These are phyloP conservation scores for Cyamopsis tetragonoloba DNA, from an alignment of 306 rosid genomes.

Conservation along the genomic window DNA sequence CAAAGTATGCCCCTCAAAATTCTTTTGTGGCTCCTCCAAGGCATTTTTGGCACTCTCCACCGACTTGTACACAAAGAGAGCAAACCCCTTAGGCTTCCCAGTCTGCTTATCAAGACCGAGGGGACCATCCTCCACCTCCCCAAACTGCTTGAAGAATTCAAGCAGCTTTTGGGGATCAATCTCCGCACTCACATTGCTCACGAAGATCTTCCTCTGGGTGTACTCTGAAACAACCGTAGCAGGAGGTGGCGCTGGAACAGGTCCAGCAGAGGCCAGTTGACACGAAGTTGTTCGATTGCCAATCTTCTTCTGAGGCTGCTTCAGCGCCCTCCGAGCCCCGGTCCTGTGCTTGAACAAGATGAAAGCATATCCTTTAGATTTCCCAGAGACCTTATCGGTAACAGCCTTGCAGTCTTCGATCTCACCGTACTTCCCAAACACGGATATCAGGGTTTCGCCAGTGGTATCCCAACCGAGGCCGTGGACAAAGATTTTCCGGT, in stretches of 20 bases:
- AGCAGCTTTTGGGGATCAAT: conserved; percentile 47
- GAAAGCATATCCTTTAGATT: conserved; percentile 67
- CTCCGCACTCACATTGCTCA: conserved; percentile 56
- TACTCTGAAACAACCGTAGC: conserved; percentile 36
- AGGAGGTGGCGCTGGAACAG: conserved; percentile 50
- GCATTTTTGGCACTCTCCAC: conserved; percentile 56
- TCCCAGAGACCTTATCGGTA: conserved; percentile 54
- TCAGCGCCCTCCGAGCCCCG: conserved; percentile 52
- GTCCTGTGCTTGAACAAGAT: conserved; percentile 58
- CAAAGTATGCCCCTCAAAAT: conserved; percentile 50
- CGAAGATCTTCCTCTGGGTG: conserved; percentile 59
- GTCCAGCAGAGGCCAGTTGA: conserved; percentile 61
- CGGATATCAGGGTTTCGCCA: conserved; percentile 49
- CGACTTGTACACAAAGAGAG: conserved; percentile 45
- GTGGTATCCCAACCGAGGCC: conserved; percentile 79
- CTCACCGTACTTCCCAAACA: conserved; percentile 52
- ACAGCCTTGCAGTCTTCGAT: conserved; percentile 72
- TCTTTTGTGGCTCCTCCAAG: conserved; percentile 60
- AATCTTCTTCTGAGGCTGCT: conserved; percentile 56
- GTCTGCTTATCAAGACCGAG: conserved; percentile 56
- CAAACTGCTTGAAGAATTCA: conserved; percentile 51
- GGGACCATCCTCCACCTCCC: conserved; percentile 70
- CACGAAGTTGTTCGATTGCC: conserved; percentile 51
- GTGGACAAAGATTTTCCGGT: conserved; percentile 64
- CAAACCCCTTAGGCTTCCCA: conserved; percentile 61